Evolutionary conservation across 2,329 filamentous ascomycete genomes (phyloP), one percentile per base, ranked within the genome.

Genomic region (Bipolaris zeicola): DNA sequence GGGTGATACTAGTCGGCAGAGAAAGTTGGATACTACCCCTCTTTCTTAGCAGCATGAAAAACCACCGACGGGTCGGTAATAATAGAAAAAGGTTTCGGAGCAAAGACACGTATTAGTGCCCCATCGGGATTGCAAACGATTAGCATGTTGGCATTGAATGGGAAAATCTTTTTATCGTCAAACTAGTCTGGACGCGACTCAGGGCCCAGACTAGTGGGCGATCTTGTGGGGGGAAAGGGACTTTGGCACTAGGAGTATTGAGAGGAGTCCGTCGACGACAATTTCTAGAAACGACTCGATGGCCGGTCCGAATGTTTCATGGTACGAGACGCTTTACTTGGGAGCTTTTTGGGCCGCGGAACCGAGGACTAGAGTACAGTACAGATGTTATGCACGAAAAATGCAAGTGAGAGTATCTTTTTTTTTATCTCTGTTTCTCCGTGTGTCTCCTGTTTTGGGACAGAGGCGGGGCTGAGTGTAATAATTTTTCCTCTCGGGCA

Each of bases 301-400:
- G 39, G 39, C 52, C 46, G 52, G 45, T 45, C 52, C 52, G 52
- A 55, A 45, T n/a, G 52, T 55, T 55, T 55, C 52, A 50, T 49
- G 34, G 46, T 50, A 55, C 52, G 52, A 46, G 11, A 24, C 16
- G 33, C 39, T 14, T 14, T 28, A 28, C 26, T 28, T 10, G 26
- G 26, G 8, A 36, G 16, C n/a, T 37, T 16, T 20, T 38, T 43
- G 28, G 24, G 26, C 26, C 24, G 31, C 18, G 42, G 26, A 44
- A 26, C n/a, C 18, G 4, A 44, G 42, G 8, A 44, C n/a, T 7
- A 11, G 13, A 44, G 42, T 44, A 18, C 8, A 26, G 5, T 38
- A 20, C 45, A 48, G 31, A 26, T 24, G 28, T 44, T 44, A 18
- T 44, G 24, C 26, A 28, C 16, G 8, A 7, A 43, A 3, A 14